Base-by-base conservation (phyloP, 352 stramenopile species). In the Plasmopara halstedii region DNA sequence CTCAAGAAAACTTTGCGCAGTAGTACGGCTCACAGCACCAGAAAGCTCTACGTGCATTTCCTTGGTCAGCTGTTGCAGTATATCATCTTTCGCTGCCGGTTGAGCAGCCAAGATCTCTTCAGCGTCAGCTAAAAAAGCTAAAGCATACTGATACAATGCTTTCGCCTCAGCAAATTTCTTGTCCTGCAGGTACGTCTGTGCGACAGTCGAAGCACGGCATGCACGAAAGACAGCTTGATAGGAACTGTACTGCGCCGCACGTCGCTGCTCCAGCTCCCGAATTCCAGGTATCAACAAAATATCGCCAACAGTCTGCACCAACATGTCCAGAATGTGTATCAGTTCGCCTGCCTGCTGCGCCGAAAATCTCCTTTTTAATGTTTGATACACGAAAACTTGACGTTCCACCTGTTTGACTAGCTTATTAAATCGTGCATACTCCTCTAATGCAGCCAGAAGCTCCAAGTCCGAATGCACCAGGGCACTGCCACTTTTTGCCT, bases 281-380 rank as follows among this genome's bases (percentile, higher is more conserved):
- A 88, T 58, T 6, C 64, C 67, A 20, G 77, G 77, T 25, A 92
- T 80, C 40, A 58, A 64, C 22, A 85, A 32, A 44, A 92, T 92
- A 42, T 89, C 77, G n/a, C 64, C 67, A 14, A 89, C 71, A 50
- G 65, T 84, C 62, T 88, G 80, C 34, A 92, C 66, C 1, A 92
- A 51, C 80, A 89, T 89, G 42, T 88, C 72, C 11, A 92, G 58
- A 34, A 92, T 79, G 60, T 92, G 80, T 18, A 67, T 83, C 17
- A 92, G 48, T 35, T 92, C 78, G 17, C 75, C 77, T 33, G 58
- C 53, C 45, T 81, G 66, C 20, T 69, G 56, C 1, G 62, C 54
- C 41, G 71, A 73, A 18, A 67, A 58, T 7, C 64, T 46, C 15
- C 58, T 55, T 35, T 80, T 78, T n/a, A 88, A 64, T 46, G 86